Evolutionary conservation across 257 asterid genomes (phyloP).

Genomic region (Capsicum baccatum): DNA sequence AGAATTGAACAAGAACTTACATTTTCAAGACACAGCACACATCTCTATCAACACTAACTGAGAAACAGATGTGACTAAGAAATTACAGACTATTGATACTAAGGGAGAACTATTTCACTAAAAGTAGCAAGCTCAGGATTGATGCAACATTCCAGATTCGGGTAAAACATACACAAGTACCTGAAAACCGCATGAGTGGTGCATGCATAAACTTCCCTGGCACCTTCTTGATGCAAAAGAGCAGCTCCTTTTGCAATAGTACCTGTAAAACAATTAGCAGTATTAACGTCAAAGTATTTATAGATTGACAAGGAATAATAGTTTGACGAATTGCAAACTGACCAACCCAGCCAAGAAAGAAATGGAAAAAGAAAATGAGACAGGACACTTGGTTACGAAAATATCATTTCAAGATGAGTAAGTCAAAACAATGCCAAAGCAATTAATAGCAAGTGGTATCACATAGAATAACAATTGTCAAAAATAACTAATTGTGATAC

Average conservation of each 20-base stretch:
- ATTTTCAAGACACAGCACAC: neutral
- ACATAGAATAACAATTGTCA: neutral
- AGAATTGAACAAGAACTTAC: neutral
- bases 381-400: neutral
- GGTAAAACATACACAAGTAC: constrained; percentile 39
- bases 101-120: neutral
- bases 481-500: neutral
- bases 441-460: neutral
- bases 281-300: constrained; percentile 22
- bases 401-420: neutral
- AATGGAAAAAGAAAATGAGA: neutral
- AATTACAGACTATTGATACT: neutral
- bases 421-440: constrained; percentile 11
- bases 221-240: constrained; percentile 91
- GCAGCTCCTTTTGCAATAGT: constrained; percentile 97
- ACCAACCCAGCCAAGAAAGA: constrained; percentile 18
- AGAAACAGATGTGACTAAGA: neutral
- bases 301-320: constrained; percentile 25
- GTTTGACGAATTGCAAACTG: neutral
- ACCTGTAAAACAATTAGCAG: constrained; percentile 53
- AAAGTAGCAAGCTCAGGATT: neutral
- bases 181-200: constrained; percentile 96
- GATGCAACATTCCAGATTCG: neutral
- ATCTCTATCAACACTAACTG: neutral
- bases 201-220: constrained; percentile 97